Conservation (phyloP, 2,329 filamentous ascomycete genomes). For the Aspergillus proliferans region DNA sequence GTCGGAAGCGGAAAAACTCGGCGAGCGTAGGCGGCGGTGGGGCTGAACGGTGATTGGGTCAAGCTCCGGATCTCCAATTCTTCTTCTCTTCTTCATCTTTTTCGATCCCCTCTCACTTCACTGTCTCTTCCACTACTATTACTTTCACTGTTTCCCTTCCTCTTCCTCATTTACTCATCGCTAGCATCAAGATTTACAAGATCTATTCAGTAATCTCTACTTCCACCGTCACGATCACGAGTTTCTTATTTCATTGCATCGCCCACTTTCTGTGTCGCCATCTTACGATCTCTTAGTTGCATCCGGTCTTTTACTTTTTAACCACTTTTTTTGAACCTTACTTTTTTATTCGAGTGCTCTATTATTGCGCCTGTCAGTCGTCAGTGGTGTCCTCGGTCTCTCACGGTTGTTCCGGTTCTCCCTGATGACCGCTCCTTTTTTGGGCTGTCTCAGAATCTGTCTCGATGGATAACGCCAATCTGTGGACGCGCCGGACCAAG, state of each 20-base stretch:
- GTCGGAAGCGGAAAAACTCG: conserved; percentile 12
- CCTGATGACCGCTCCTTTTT: conserved; percentile 34
- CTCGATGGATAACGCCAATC: conserved; percentile 46
- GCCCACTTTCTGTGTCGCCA: conserved; percentile 4
- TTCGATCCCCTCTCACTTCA: not conserved
- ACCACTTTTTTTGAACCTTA: not conserved
- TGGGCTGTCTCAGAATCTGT: conserved; percentile 29
- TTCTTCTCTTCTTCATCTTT: conserved; percentile 4
- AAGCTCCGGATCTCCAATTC: conserved; percentile 25
- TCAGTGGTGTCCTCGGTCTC: not conserved
- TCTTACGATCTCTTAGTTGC: not conserved
- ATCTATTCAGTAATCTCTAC: not conserved
- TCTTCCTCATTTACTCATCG: not conserved
- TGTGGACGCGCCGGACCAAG: conserved; percentile 47
- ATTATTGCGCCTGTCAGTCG: conserved; percentile 2
- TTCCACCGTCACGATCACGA: conserved; percentile 18
- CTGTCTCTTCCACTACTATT: conserved; percentile 2
- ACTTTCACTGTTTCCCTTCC: not conserved
- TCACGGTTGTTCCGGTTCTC: conserved; percentile 7
- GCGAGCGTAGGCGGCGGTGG: conserved; percentile 8
- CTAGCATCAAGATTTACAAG: too few species aligned
- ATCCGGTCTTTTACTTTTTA: not conserved
- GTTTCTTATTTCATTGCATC: conserved; percentile 3
- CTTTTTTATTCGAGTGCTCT: conserved; percentile 4
- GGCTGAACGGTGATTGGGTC: conserved; percentile 24